phyloP scores from a whole-genome alignment of 1,284 basidiomycete genomes.

The Fomitiporia mediterranea region DNA sequence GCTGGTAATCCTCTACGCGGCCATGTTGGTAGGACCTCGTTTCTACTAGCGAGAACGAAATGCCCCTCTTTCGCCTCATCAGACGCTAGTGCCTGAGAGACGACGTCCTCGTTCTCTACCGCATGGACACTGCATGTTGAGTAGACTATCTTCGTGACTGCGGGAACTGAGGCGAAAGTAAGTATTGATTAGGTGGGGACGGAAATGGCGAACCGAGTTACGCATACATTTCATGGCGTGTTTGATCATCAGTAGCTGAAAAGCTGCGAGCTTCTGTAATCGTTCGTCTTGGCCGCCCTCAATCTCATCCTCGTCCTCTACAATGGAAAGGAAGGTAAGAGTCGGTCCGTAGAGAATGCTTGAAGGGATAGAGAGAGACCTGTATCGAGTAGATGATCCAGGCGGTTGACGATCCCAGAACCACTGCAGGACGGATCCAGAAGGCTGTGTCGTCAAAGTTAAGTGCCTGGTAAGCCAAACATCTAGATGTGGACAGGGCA shows the following conservation, averaged over 20 bases:
- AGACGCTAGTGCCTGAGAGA: constrained; percentile 65
- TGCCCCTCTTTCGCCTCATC: constrained; percentile 53
- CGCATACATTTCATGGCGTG: constrained; percentile 90
- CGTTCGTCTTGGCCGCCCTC: constrained; percentile 56
- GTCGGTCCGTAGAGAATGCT: constrained; percentile 22
- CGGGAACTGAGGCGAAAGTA: constrained; percentile 44
- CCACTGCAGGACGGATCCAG: constrained; percentile 93
- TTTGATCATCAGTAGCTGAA: constrained; percentile 90
- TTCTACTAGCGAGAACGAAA: constrained; percentile 65
- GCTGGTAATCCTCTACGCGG: constrained; percentile 66
- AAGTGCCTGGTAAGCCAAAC: background rate
- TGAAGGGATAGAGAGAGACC: constrained; percentile 34
- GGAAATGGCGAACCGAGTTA: constrained; percentile 8
- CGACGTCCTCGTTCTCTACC: constrained; percentile 86
- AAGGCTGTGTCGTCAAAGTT: constrained; percentile 45
- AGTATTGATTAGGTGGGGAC: background rate
- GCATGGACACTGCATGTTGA: constrained; percentile 94
- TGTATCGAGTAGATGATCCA: constrained; percentile 78
- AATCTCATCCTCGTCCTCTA: constrained; percentile 45
- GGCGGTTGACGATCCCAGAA: constrained; percentile 85
- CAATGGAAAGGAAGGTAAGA: background rate
- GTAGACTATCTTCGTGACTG: constrained; percentile 77
- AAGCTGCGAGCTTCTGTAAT: constrained; percentile 75
- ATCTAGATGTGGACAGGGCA: constrained; percentile 5
- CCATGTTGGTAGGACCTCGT: constrained; percentile 75